Base-by-base conservation (phyloP, 2,329 filamentous ascomycete species). In the Epichloe amarillans region DNA sequence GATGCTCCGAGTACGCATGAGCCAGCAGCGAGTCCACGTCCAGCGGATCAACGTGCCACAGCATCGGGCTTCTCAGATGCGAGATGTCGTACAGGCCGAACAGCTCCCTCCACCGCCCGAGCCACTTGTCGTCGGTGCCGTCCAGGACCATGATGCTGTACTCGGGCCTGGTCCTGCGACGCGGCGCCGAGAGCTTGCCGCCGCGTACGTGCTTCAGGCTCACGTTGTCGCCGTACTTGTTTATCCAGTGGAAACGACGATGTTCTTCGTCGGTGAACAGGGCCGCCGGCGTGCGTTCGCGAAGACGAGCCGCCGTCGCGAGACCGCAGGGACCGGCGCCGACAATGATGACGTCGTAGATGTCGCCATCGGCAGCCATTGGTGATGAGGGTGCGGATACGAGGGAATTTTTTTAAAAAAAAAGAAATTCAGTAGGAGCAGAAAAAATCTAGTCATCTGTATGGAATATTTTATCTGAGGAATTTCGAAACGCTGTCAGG, bases 191-290 rank as follows among this genome's bases (percentile, higher is more conserved):
- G 41, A 58, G 52, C 57, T 66, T 68, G 50, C 66, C 56, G 47
- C 62, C 60, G 53, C 66, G 60, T n/a, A 65, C 61, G 21, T 68
- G 61, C 51, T 80, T 82, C 54, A 83, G 69, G 7, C 73, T 72
- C 64, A 81, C 77, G 33, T 77, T 76, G 30, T 73, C 73, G 30
- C 75, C 74, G 60, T 87, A 77, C 51, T 81, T 83, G 52, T 74
- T 75, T 51, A 88, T 82, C 83, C 85, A 89, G 64, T 86, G 80
- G 62, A 86, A 91, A n/a, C 86, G 75, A 41, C 83, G 80, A 60
- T 91, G 86, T 60, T 91, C 87, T 57, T 87, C 84, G 61, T 91
- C 86, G 0, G 86, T 90, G 66, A 91, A 91, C 49, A 89, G 79
- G 1, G 86, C 85, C 0, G 83, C 86, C 0, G 86, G 86, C 0